Percentiles rank a stretch among this genome's conserved stretches.
These are phyloP conservation scores for Colletotrichum lini DNA, from an alignment of 2,329 filamentous ascomycete genomes.

Conservation along the genomic window DNA sequence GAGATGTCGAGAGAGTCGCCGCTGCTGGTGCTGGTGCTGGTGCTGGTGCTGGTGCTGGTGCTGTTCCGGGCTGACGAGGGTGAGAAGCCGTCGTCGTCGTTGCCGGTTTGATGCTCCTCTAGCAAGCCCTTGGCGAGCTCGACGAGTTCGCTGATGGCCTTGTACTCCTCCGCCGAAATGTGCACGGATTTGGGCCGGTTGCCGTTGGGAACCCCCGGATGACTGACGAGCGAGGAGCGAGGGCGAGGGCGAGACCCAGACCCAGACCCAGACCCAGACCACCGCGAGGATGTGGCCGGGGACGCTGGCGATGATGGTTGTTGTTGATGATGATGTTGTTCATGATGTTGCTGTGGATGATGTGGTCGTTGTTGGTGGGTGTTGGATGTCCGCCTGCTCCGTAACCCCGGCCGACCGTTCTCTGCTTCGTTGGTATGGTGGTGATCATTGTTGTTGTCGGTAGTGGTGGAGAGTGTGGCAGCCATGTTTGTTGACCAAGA, in stretches of 20 bases:
- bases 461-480: neutral
- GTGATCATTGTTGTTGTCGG: too few species aligned
- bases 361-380: too few species aligned
- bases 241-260: neutral
- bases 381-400: neutral
- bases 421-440: neutral
- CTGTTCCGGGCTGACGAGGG: neutral
- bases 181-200: constrained; percentile 24
- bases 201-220: constrained; percentile 13
- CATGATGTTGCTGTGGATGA: too few species aligned
- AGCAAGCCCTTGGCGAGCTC: constrained; percentile 32
- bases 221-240: constrained; percentile 27
- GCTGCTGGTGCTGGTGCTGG: too few species aligned
- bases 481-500: constrained; percentile 13
- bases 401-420: neutral
- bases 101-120: constrained; percentile 21
- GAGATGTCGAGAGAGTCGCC: constrained; percentile 7
- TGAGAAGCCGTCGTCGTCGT: neutral
- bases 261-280: neutral
- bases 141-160: constrained; percentile 37
- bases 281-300: neutral
- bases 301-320: neutral
- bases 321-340: neutral
- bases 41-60: too few species aligned
- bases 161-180: constrained; percentile 36